Conservation (phyloP, 805 yeast genomes). For the Candida chilensis region DNA sequence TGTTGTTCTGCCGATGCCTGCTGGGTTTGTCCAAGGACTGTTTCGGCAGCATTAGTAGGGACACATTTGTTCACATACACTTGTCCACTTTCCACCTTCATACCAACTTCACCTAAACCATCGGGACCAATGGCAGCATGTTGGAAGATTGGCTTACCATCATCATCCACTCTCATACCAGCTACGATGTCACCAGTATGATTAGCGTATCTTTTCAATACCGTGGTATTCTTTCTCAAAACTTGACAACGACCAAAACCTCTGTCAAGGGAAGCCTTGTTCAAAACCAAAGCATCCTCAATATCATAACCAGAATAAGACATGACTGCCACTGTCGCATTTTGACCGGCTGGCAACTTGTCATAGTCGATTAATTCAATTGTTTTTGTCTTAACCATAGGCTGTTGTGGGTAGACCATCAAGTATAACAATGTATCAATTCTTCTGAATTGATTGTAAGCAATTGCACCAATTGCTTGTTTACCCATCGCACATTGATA, state of each 20-base stretch:
- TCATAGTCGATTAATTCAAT: conserved; percentile 94
- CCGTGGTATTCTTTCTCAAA: conserved; percentile 82
- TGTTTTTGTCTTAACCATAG: conserved; percentile 97
- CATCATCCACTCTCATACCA: conserved; percentile 84
- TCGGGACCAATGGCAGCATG: conserved; percentile 87
- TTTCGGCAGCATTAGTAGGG: conserved; percentile 76
- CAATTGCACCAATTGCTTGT: conserved; percentile 99
- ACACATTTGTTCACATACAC: conserved; percentile 89
- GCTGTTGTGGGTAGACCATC: conserved; percentile 99
- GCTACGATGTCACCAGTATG: conserved; percentile 87
- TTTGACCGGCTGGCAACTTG: conserved; percentile 96
- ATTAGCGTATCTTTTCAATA: conserved; percentile 85
- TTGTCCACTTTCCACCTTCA: conserved; percentile 84
- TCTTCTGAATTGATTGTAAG: conserved; percentile 91
- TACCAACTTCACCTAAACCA: conserved; percentile 95
- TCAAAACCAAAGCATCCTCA: conserved; percentile 94
- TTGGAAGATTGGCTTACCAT: conserved; percentile 75
- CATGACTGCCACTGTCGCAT: conserved; percentile 98
- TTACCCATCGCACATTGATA: conserved; percentile 97
- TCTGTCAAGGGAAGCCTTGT: conserved; percentile 88
- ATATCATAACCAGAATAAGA: conserved; percentile 98
- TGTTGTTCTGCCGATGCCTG: conserved; percentile 44
- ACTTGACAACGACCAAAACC: conserved; percentile 98
- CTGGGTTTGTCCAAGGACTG: conserved; percentile 32
- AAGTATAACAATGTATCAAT: conserved; percentile 89